Evolutionary conservation across 371 early-diverging fungal species (phyloP).

Genomic region (Saksenaea oblongispora): DNA sequence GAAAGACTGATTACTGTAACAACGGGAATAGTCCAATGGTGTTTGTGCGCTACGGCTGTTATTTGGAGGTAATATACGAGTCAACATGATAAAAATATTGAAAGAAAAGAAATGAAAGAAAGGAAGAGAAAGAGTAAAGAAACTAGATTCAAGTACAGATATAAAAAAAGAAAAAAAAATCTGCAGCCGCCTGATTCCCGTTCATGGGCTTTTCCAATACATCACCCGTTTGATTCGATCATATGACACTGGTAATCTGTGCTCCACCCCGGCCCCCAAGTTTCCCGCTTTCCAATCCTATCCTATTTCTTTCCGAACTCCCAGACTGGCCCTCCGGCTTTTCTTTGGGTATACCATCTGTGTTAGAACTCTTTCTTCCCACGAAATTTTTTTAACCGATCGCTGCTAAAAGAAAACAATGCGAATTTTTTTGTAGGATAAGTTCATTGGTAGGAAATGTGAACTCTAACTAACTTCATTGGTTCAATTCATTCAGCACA

Average conservation of each 20-base stretch:
- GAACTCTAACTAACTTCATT: background rate
- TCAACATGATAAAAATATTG: slow-evolving; percentile 3
- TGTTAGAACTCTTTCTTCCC: background rate
- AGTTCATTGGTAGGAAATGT: background rate
- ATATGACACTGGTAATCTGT: background rate
- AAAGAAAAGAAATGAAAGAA: slow-evolving; percentile 8
- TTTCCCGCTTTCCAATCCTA: background rate
- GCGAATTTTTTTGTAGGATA: background rate
- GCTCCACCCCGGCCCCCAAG: background rate
- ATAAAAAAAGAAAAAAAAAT: background rate
- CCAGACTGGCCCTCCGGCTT: background rate
- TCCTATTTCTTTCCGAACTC: background rate
- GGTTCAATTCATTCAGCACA: background rate
- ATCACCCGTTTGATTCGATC: background rate
- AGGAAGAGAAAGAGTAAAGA: background rate
- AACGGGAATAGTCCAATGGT: background rate
- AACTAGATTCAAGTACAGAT: slow-evolving; percentile 3
- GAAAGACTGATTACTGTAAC: background rate
- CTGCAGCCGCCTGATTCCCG: background rate
- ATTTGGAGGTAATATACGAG: slow-evolving; percentile 11
- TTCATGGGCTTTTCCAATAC: background rate
- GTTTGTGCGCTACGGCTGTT: slow-evolving; percentile 5
- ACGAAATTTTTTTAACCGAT: no score
- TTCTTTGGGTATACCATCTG: background rate
- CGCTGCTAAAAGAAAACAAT: no score